Evolutionary conservation across 257 asterid species (phyloP), one percentile per base, ranked within the genome.

Genomic region (Linaria vulgaris): DNA sequence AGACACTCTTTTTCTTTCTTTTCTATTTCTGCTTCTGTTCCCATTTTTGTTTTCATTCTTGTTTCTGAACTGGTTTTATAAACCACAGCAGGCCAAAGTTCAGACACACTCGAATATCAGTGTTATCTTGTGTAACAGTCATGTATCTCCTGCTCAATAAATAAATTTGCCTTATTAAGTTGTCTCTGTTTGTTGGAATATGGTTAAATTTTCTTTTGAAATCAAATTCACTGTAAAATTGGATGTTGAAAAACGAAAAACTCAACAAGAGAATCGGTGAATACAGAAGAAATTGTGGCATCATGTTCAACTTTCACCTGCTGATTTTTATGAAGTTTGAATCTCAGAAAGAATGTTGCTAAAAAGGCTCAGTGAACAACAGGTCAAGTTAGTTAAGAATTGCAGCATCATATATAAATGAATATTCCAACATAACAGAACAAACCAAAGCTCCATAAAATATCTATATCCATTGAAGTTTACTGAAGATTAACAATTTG

Each of bases 61-160:
- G 47, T 57, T 37, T 31, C 11, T 8, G 25, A 20, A 23, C 50
- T 44, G 31, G 17, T n/a, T 0, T 46, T n/a, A 25, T 38, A 13
- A 54, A 19, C 43, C 20, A n/a, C 25, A 12, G 19, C 69, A 17
- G 34, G 56, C 22, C 22, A 15, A 11, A 38, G 45, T 37, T 43
- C 53, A 51, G 12, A 21, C 63, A 43, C 10, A 17, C 19, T 37
- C 5, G 11, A 31, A 50, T 59, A 55, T 19, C 17, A 54, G 16
- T 13, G 58, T 15, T 27, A 59, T 9, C 38, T 9, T 12, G 41
- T 34, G 41, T 34, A 34, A 34, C 41, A 34, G 9, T 8, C 41
- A 34, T 34, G 11, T 46, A 50, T 15, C 61, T 10, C 44, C 17
- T 53, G 37, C 49, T 73, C 45, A 65, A 59, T 59, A 59, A 31